These are phyloP conservation scores for Euclidium syriacum DNA, from an alignment of 345 rosid species.

Conservation along the genomic window DNA sequence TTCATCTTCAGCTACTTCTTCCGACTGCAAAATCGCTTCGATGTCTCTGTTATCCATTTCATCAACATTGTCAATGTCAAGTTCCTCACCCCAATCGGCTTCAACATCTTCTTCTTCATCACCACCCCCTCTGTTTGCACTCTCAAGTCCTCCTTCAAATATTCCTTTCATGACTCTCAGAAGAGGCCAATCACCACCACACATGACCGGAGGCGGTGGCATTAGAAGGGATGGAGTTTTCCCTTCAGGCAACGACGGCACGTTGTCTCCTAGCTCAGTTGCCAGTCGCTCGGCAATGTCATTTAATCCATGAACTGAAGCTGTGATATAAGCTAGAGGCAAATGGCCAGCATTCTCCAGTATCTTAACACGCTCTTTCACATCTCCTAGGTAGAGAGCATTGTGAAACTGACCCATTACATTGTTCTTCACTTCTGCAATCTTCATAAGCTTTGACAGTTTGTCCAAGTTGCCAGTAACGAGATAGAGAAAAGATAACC, in stretches of 20 bases:
- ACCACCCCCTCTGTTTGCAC: slow-evolving; percentile 40
- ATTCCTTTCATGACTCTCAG: slow-evolving; percentile 85
- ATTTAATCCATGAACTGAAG: slow-evolving; percentile 66
- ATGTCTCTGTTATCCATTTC: slow-evolving; percentile 60
- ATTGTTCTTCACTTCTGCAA: slow-evolving; percentile 86
- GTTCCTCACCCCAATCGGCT: slow-evolving; percentile 84
- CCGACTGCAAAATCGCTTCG: slow-evolving; percentile 53
- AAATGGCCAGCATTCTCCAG: slow-evolving; percentile 80
- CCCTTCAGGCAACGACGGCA: slow-evolving; percentile 67
- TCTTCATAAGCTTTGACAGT: slow-evolving; percentile 77
- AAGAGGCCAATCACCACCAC: slow-evolving; percentile 92
- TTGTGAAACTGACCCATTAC: slow-evolving; percentile 94
- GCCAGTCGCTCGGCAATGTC: slow-evolving; percentile 70
- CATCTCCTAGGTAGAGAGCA: slow-evolving; percentile 84
- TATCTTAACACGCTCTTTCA: slow-evolving; percentile 74
- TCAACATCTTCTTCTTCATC: slow-evolving; percentile 66
- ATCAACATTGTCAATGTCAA: slow-evolving; percentile 57
- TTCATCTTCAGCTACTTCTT: slow-evolving; percentile 39
- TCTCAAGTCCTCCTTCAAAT: slow-evolving; percentile 79
- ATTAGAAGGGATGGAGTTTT: slow-evolving; percentile 60
- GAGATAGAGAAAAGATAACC: slow-evolving; percentile 84
- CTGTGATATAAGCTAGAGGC: slow-evolving; percentile 79
- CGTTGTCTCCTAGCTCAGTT: slow-evolving; percentile 58
- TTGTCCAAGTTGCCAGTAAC: slow-evolving; percentile 78
- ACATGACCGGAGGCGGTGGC: slow-evolving; percentile 65